These are phyloP conservation scores for Penicillium crustosum DNA, from an alignment of 2,329 filamentous ascomycete genomes.

Conservation along the genomic window DNA sequence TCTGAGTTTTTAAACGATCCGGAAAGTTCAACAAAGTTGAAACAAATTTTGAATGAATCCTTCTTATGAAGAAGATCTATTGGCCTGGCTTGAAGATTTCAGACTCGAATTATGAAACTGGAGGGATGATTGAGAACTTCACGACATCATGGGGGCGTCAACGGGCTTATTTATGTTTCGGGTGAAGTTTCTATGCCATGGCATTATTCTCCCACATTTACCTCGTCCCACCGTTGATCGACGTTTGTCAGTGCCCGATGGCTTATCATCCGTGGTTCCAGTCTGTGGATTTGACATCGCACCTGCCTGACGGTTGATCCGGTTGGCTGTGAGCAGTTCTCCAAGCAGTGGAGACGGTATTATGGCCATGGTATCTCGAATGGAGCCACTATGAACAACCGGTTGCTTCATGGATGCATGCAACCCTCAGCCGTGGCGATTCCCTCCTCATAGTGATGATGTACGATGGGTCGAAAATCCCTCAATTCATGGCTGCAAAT, in stretches of 20 bases:
- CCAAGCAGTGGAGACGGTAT: conserved; percentile 37
- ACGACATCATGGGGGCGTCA: conserved; percentile 27
- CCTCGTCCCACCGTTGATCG: conserved; percentile 34
- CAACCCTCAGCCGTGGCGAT: conserved; percentile 41
- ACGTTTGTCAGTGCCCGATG: conserved; percentile 32
- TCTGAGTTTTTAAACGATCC: conserved; percentile 23
- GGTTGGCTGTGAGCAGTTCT: conserved; percentile 36
- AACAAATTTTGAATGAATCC: conserved; percentile 23
- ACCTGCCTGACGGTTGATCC: conserved; percentile 30
- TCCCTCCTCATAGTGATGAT: conserved; percentile 31
- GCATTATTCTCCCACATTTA: conserved; percentile 23
- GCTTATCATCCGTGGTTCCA: conserved; percentile 36
- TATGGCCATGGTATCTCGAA: conserved; percentile 34
- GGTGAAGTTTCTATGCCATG: conserved; percentile 29
- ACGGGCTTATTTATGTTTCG: conserved; percentile 45
- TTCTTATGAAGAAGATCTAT: conserved; percentile 27
- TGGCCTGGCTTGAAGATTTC: conserved; percentile 15
- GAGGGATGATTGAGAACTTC: conserved; percentile 29
- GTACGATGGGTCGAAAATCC: conserved; percentile 37
- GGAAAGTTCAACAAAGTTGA: conserved; percentile 17
- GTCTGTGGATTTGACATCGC: conserved; percentile 31
- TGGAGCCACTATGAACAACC: conserved; percentile 34
- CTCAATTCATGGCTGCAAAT: conserved; percentile 31
- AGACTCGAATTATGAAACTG: conserved; percentile 32
- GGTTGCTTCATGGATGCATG: conserved; percentile 41